Conservation (phyloP, 768 basidiomycete species). For the Podaxis pistillaris region DNA sequence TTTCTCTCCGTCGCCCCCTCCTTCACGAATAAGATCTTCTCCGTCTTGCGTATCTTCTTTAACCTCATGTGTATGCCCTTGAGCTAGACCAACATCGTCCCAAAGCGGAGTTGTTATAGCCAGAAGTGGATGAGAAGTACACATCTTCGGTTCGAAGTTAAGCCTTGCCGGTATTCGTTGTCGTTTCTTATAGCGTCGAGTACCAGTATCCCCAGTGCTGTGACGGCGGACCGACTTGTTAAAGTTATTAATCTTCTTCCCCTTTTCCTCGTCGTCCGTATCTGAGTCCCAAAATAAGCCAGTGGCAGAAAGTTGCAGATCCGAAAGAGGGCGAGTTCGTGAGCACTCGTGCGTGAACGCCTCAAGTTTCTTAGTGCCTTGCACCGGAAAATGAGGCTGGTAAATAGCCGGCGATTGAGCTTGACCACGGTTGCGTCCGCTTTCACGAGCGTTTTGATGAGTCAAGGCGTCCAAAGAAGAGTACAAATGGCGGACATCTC, state of each 20-base stretch:
- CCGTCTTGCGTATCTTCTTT: neutral
- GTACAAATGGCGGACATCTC: neutral
- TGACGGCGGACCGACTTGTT: neutral
- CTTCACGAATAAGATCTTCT: neutral
- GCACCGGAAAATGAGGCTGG: neutral
- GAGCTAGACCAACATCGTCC: neutral
- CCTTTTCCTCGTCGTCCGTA: neutral
- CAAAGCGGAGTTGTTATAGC: neutral
- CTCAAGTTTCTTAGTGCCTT: neutral
- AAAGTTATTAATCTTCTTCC: neutral
- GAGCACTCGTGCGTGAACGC: neutral
- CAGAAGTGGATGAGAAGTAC: neutral
- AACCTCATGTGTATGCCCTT: neutral
- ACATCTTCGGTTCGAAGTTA: neutral
- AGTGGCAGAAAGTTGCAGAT: neutral
- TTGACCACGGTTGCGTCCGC: neutral
- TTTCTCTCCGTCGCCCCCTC: neutral
- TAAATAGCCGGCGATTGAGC: neutral
- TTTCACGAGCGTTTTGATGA: neutral
- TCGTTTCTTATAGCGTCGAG: neutral
- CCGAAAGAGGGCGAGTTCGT: neutral
- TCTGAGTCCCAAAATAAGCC: neutral
- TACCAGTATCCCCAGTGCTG: neutral
- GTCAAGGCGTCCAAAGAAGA: neutral
- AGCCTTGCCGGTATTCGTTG: neutral